Conservation (phyloP, 306 rosid species). For the Cucurbita maxima region DNA sequence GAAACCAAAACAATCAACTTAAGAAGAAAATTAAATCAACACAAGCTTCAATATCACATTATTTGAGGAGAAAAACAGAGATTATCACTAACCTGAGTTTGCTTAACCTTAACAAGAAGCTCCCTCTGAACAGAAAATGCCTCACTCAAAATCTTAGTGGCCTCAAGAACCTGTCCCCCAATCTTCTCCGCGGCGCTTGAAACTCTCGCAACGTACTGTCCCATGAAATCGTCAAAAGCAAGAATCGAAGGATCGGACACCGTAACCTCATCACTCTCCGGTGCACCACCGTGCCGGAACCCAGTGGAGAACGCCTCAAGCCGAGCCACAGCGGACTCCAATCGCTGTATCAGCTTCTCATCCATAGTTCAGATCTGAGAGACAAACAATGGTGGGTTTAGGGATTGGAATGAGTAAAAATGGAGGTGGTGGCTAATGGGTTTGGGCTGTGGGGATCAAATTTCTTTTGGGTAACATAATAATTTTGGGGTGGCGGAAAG, state of each 20-base stretch:
- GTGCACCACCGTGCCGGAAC: slow-evolving; percentile 4
- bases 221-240: slow-evolving; percentile 52
- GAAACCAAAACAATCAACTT: neutral
- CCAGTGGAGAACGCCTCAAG: slow-evolving; percentile 49
- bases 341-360: slow-evolving; percentile 51
- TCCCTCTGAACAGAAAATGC: slow-evolving; percentile 61
- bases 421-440: neutral
- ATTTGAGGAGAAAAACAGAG: neutral
- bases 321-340: slow-evolving; percentile 79
- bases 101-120: slow-evolving; percentile 53
- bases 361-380: slow-evolving; percentile 53
- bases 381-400: slow-evolving; percentile 1
- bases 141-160: slow-evolving; percentile 33
- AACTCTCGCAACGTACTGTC: slow-evolving; percentile 35
- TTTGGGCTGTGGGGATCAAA: neutral
- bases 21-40: neutral
- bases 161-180: slow-evolving; percentile 62
- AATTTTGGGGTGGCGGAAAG: slow-evolving; percentile 20
- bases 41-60: neutral
- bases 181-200: slow-evolving; percentile 54
- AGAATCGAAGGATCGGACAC: slow-evolving; percentile 45
- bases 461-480: neutral
- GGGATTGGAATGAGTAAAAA: neutral
- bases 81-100: slow-evolving; percentile 39
- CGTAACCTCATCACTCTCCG: slow-evolving; percentile 14